Conservation (phyloP, 805 yeast genomes). For the Hanseniaspora lindneri region DNA sequence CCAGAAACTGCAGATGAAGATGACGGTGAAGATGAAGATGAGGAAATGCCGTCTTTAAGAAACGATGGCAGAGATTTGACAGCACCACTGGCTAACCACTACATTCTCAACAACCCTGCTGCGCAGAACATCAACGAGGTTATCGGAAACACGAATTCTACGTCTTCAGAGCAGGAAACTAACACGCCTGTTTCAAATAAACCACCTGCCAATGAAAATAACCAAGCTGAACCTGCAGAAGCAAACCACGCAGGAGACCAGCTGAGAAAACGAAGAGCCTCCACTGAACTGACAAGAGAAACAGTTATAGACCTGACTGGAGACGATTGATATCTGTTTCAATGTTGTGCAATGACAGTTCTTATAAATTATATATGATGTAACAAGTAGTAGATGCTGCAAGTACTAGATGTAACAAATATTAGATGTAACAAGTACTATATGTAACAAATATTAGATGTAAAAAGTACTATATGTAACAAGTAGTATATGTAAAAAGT, state of each 20-base stretch:
- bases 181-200: neutral
- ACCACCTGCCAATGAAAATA: neutral
- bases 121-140: neutral
- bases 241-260: neutral
- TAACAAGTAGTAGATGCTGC: too few species aligned
- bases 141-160: neutral
- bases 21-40: neutral
- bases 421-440: too few species aligned
- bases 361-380: too few species aligned
- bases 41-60: conserved; percentile 14
- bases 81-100: conserved; percentile 5
- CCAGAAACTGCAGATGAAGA: neutral
- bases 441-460: too few species aligned
- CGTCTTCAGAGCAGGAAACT: neutral
- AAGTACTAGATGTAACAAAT: too few species aligned
- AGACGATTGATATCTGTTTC: too few species aligned
- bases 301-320: conserved; percentile 8
- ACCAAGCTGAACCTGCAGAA: neutral
- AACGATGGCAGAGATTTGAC: conserved; percentile 15
- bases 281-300: neutral
- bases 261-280: neutral
- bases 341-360: too few species aligned
- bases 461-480: too few species aligned
- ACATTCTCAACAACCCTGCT: neutral
- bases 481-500: too few species aligned